Conservation (phyloP, 2,329 filamentous ascomycete species). For the Hymenoscyphus fraxineus region DNA sequence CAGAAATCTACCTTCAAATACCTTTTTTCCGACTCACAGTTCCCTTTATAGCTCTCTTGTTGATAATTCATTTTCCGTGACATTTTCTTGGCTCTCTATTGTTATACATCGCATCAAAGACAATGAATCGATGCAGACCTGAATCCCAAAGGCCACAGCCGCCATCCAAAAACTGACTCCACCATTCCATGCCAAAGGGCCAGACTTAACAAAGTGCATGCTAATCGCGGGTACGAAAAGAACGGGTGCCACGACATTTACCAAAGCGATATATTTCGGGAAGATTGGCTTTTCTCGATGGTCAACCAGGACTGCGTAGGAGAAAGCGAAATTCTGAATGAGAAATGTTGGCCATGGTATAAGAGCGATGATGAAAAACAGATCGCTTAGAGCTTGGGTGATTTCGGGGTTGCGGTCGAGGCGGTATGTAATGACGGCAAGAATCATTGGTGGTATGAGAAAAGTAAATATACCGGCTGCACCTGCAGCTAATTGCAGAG, state of each 20-base stretch:
- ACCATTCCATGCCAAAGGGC: constrained; percentile 16
- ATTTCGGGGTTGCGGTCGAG: not conserved
- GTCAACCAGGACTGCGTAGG: not conserved
- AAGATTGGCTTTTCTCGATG: not conserved
- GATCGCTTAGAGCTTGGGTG: not conserved
- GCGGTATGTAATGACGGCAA: not conserved
- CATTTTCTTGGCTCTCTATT: not conserved
- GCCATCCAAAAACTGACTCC: constrained; percentile 14
- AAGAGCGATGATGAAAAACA: not conserved
- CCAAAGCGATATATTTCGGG: constrained; percentile 3
- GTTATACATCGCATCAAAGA: constrained; percentile 1
- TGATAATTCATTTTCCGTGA: no score
- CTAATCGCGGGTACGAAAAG: constrained; percentile 6
- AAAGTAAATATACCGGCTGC: not conserved
- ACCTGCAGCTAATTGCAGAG: not conserved
- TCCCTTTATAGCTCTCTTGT: no score
- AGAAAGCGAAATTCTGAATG: not conserved
- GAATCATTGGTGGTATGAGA: not conserved
- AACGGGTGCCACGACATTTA: constrained; percentile 10
- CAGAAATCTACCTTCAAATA: no score
- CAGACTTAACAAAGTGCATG: constrained; percentile 11
- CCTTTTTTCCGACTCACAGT: no score
- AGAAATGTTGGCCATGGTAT: constrained; percentile 1
- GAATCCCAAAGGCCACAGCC: not conserved
- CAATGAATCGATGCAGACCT: not conserved